Base-by-base conservation (phyloP, 345 rosid genomes). In the Gossypium arboreum region DNA sequence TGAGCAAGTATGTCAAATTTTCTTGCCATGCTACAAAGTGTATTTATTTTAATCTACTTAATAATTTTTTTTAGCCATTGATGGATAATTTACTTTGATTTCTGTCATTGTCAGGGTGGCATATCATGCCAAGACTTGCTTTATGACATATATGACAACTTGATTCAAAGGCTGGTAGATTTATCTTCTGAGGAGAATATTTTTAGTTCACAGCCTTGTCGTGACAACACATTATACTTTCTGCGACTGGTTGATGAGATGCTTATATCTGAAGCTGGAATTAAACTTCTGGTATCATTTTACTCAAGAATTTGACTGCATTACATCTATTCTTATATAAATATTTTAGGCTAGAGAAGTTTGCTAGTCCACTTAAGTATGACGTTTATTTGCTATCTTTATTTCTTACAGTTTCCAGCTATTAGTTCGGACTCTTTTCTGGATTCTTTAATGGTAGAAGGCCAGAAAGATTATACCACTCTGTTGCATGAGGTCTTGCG, bases 151-250 rank as follows among this genome's bases (percentile, higher is more conserved):
- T 92, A 78, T 59, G 91, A 81, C 73, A 97, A 88, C 80, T 78
- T 92, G 84, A 86, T 87, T 80, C 86, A 79, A 79, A 86, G 84
- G 84, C 93, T 94, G 79, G 85, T 88, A 76, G 92, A 85, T 73
- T 79, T 86, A 66, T 91, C 94, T 75, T 84, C 85, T 16, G 92
- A 86, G 84, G 97, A 92, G 76, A 94, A 91, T 79, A 88, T 92
- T 59, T 94, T 94, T 84, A 83, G 90, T 83, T 72, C 65, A 44
- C 98, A 91, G 81, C 98, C 98, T 54, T 94, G 97, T 81, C 94
- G 98, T 20, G 97, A 94, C 85, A 94, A 94, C 83, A 87, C 86
- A 45, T 77, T 94, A 66, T 94, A 82, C 80, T 92, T 94, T 81
- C 85, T 94, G 59, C 83, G 86, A 73, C 84, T 94, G 73, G 79